Conservation (phyloP, 2,329 filamentous ascomycete genomes). For the Colletotrichum sp. region DNA sequence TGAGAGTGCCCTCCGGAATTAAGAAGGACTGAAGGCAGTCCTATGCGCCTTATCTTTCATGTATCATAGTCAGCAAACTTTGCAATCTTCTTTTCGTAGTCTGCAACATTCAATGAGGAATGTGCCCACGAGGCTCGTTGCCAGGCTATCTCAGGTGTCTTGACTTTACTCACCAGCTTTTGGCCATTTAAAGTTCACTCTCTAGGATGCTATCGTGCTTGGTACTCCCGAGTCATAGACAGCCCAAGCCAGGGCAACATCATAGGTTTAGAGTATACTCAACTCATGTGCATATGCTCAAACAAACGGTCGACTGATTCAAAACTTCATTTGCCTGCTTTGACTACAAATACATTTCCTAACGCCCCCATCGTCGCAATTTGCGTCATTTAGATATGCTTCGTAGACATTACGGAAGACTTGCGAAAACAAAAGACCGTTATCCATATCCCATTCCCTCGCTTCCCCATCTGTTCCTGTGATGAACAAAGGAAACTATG, state of each 20-base stretch:
- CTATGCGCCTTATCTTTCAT: background rate
- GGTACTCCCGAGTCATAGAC: too few relatives aligned
- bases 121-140: too few relatives aligned
- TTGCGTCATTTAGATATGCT: background rate
- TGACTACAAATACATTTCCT: background rate
- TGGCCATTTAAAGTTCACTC: too few relatives aligned
- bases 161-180: too few relatives aligned
- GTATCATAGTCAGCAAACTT: background rate
- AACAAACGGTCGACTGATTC: background rate
- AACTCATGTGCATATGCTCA: rapidly evolving
- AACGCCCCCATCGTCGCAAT: background rate
- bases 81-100: too few relatives aligned
- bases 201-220: too few relatives aligned
- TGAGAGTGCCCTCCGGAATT: background rate
- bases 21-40: background rate
- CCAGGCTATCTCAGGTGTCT: too few relatives aligned
- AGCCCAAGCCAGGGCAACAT: background rate
- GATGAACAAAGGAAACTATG: background rate
- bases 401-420: background rate
- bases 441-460: background rate
- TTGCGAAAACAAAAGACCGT: background rate
- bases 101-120: too few relatives aligned
- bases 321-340: conserved; percentile 6
- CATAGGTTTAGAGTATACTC: rapidly evolving
- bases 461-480: background rate